Percentiles rank a stretch among this genome's conserved stretches.
These are phyloP conservation scores for Heteromeles arbutifolia DNA, from an alignment of 306 rosid genomes.

Conservation along the genomic window DNA sequence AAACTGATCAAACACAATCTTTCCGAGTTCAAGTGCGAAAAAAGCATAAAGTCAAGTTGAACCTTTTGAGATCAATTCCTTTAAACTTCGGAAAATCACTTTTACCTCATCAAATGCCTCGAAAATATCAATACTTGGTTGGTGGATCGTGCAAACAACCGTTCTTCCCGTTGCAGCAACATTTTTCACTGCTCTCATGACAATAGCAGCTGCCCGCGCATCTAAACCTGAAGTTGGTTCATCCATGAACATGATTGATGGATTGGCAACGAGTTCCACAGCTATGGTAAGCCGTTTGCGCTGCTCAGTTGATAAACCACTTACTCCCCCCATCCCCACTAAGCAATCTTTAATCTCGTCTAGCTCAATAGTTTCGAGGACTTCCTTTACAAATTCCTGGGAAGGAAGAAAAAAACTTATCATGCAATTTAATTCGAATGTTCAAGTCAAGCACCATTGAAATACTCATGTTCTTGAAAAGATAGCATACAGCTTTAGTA, in stretches of 20 bases:
- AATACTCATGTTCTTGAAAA: neutral
- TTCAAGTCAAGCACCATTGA: neutral
- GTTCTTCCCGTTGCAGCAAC: conserved; percentile 71
- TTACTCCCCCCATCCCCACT: conserved; percentile 63
- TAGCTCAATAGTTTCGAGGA: conserved; percentile 70
- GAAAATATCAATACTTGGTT: conserved; percentile 74
- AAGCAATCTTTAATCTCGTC: conserved; percentile 53
- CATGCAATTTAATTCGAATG: neutral
- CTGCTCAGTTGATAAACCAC: conserved; percentile 74
- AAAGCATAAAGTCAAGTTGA: neutral
- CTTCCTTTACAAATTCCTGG: conserved; percentile 71
- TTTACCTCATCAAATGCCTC: conserved; percentile 83
- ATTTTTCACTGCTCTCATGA: conserved; percentile 82
- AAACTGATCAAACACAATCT: neutral
- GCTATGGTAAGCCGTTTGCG: conserved; percentile 78
- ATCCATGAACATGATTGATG: conserved; percentile 80
- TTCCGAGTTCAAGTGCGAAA: neutral
- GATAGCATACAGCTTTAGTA: conserved; percentile 51
- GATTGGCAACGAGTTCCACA: conserved; percentile 81
- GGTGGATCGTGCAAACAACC: conserved; percentile 74
- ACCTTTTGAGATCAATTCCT: neutral
- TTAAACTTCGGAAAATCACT: neutral
- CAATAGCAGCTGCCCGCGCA: conserved; percentile 78
- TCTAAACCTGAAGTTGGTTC: conserved; percentile 85
- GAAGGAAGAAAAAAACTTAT: neutral